Evolutionary conservation across 2,329 filamentous ascomycete species (phyloP).

Genomic region (Colletotrichum sojae): DNA sequence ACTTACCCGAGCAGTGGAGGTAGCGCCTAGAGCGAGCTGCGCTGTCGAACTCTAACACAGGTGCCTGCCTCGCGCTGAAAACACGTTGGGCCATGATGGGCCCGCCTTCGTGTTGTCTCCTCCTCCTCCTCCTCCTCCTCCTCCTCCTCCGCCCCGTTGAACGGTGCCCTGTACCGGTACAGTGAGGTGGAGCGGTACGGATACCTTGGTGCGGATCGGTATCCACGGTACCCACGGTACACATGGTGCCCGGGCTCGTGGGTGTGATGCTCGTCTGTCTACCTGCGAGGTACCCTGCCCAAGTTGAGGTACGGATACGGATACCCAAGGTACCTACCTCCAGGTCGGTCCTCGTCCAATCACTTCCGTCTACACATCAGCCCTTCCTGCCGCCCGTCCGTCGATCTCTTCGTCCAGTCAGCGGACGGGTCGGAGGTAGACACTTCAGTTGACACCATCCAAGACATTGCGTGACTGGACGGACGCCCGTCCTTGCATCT

Average conservation of each 20-base stretch:
- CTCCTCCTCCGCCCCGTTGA: background rate
- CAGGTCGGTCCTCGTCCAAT: no score
- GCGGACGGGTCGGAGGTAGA: no score
- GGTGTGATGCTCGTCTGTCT: background rate
- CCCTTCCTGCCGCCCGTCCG: no score
- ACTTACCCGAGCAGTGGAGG: no score
- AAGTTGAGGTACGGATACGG: no score
- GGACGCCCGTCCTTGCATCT: slow-evolving; percentile 5
- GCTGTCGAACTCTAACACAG: background rate
- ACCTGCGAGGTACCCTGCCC: no score
- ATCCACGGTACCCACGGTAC: background rate
- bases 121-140: slow-evolving; percentile 4
- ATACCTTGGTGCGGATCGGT: slow-evolving; percentile 6
- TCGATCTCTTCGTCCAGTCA: no score
- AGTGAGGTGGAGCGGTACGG: slow-evolving; percentile 3
- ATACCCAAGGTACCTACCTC: no score
- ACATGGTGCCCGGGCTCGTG: background rate
- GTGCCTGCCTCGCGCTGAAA: background rate
- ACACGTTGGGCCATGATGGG: background rate
- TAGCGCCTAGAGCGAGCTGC: background rate
- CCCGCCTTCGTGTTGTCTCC: slow-evolving; percentile 15
- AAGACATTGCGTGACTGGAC: slow-evolving; percentile 13
- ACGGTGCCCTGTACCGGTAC: no score
- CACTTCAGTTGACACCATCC: background rate
- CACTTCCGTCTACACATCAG: no score